Evolutionary conservation across 2,329 filamentous ascomycete species (phyloP), one percentile per base, ranked within the genome.

Genomic region (Myotisia sp.): DNA sequence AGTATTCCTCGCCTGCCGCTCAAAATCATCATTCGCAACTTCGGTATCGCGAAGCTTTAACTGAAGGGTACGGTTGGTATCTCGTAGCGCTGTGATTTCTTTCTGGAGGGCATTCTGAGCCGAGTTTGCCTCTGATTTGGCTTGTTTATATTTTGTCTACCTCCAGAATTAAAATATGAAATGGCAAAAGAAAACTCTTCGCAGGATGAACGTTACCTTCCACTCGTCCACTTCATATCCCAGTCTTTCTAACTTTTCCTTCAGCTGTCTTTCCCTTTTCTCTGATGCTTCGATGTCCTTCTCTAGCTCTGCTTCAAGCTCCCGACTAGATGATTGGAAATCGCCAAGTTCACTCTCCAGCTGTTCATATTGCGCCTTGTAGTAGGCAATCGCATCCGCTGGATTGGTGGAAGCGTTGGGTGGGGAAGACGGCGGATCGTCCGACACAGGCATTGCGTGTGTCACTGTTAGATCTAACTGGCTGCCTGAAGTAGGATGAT

Each of bases 11-110:
- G 90, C 87, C 62, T 95, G 87, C 45, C 85, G 77, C 64, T 98
- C 90, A 54, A 87, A 94, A 58, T 98, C 90, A 65, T 98, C 90
- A 62, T 95, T 98, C 54, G 82, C 84, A 36, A 98, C 90, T 60
- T 98, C 90, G 47, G 87, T 93, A 56, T 98, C 90, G 46, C 90
- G 78, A 38, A 98, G 65, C 58, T 72, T 82, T 42, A 93, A 66
- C 49, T 90, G 80, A 41, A 94, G 61, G 3, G 78, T 76, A 44
- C 90, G 70, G 56, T 85, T 92, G 31, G 75, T 58, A 45, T 98
- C 86, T 51, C 90, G 79, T 48, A 98, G 68, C 6, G 72, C 79
- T 5, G 90, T 98, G 49, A 98, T 86, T 58, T 98, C 90, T 60
- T 94, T 95, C 59, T 98, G 86, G 34, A 98, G 70, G 3, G 68